phyloP scores from a whole-genome alignment of 306 rosid species.

The Lotus japonicus region DNA sequence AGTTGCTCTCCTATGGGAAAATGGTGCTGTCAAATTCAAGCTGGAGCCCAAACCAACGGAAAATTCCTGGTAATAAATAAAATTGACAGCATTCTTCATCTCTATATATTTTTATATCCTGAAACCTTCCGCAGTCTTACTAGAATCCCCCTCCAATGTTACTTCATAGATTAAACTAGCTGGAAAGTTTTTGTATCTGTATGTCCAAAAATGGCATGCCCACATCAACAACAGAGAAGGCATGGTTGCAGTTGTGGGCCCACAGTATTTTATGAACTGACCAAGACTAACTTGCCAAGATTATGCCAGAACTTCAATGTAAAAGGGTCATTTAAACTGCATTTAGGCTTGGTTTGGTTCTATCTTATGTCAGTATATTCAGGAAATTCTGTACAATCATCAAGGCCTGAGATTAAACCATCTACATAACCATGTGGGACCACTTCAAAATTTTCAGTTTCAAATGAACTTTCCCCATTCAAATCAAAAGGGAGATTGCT shows the following conservation, averaged over 20 bases:
- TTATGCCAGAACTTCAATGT: slow-evolving; percentile 12
- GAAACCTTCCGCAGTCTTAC: slow-evolving; percentile 20
- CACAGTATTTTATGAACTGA: slow-evolving; percentile 16
- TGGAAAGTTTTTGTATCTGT: background rate
- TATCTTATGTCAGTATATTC: slow-evolving; percentile 63
- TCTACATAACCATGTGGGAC: slow-evolving; percentile 42
- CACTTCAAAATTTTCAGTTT: slow-evolving; percentile 32
- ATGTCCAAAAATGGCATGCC: slow-evolving; percentile 19
- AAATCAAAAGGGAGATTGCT: slow-evolving; percentile 21
- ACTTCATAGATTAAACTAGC: slow-evolving; percentile 3
- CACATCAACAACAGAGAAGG: slow-evolving; percentile 6
- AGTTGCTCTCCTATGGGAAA: slow-evolving; percentile 25
- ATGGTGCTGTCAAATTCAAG: slow-evolving; percentile 30
- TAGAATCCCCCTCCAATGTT: slow-evolving; percentile 17
- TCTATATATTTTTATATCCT: slow-evolving; percentile 1
- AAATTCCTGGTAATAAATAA: slow-evolving; percentile 14
- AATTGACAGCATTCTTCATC: slow-evolving; percentile 20
- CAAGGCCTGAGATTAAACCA: slow-evolving; percentile 55
- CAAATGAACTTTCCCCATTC: slow-evolving; percentile 28
- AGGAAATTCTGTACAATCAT: slow-evolving; percentile 40
- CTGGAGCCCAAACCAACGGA: slow-evolving; percentile 37
- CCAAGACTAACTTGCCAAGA: slow-evolving; percentile 14
- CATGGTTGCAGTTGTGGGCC: slow-evolving; percentile 9
- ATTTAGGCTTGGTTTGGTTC: slow-evolving; percentile 19
- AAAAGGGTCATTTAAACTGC: slow-evolving; percentile 21